A percentile compares a stretch with the other conserved stretches of the same genome.
Conservation (phyloP, 192 early-diverging fungal species). For the Gorgonomyces haynaldii region DNA sequence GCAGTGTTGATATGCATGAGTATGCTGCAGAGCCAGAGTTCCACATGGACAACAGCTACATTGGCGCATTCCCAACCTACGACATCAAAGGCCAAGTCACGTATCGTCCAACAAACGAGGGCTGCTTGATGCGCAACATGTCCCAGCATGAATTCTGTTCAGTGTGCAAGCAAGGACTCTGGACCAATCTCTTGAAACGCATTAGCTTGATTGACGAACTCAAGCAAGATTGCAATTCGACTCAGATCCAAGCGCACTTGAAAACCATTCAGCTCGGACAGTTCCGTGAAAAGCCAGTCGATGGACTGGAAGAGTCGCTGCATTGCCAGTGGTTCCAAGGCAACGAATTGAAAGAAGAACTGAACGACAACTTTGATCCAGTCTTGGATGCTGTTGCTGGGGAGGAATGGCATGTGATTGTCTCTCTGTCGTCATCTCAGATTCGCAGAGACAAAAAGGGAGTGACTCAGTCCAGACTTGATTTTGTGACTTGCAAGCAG, state of each 20-base stretch:
- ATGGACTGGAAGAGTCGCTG: constrained; percentile 6
- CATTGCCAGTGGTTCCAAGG: too few species aligned
- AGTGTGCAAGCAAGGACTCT: constrained; percentile 49
- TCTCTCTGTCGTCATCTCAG: too few species aligned
- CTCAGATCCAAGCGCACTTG: not conserved
- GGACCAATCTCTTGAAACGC: constrained; percentile 33
- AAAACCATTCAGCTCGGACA: too few species aligned
- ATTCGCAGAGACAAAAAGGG: too few species aligned
- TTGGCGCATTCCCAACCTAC: constrained; percentile 41
- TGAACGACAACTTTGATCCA: too few species aligned
- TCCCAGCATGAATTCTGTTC: constrained; percentile 27
- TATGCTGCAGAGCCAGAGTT: constrained; percentile 24
- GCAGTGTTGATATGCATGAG: constrained; percentile 44
- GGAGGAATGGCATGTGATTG: too few species aligned
- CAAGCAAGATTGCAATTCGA: constrained; percentile 1
- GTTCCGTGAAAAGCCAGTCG: not conserved
- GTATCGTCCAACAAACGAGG: constrained; percentile 44
- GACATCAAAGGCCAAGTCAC: constrained; percentile 28
- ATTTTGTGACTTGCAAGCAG: too few species aligned
- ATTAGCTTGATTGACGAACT: constrained; percentile 39
- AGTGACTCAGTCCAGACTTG: too few species aligned
- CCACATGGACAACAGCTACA: constrained; percentile 24
- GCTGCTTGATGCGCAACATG: constrained; percentile 55
- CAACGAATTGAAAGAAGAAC: too few species aligned
- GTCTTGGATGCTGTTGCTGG: too few species aligned